Evolutionary conservation across 192 early-diverging fungal genomes (phyloP).

Genomic region (Backusella sp.): DNA sequence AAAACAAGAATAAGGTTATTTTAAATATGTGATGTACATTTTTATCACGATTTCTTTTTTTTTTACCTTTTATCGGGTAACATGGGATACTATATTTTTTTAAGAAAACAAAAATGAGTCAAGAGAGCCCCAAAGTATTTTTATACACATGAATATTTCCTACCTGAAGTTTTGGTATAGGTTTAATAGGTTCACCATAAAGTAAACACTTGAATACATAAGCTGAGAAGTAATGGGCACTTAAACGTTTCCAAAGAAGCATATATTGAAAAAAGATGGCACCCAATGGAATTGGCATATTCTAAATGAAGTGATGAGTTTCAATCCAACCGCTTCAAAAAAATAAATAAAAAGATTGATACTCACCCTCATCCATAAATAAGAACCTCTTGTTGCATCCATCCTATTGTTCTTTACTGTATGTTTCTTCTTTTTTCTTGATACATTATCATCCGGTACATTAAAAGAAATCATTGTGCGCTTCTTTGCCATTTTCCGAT

Average conservation of each 20-base stretch:
- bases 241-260: slow-evolving; percentile 77
- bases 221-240: slow-evolving; percentile 76
- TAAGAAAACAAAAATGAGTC: neutral
- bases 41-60: neutral
- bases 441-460: neutral
- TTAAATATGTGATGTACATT: neutral
- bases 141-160: slow-evolving; percentile 12
- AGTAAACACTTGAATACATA: slow-evolving; percentile 74
- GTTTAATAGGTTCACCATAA: slow-evolving; percentile 75
- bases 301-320: slow-evolving; percentile 33
- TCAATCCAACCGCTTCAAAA: neutral
- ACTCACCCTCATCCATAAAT: slow-evolving; percentile 26
- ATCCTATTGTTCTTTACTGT: neutral
- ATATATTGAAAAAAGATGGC: slow-evolving; percentile 93
- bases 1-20: neutral
- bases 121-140: neutral
- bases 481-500: neutral
- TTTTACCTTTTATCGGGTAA: slow-evolving; percentile 60
- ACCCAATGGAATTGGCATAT: slow-evolving; percentile 67
- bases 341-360: neutral
- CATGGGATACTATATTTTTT: slow-evolving; percentile 61
- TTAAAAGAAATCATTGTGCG: neutral
- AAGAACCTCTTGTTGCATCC: slow-evolving; percentile 6
- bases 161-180: slow-evolving; percentile 70
- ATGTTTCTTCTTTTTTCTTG: neutral